These are phyloP conservation scores for Suhomyces sp. DNA, from an alignment of 805 yeast genomes.

Conservation along the genomic window DNA sequence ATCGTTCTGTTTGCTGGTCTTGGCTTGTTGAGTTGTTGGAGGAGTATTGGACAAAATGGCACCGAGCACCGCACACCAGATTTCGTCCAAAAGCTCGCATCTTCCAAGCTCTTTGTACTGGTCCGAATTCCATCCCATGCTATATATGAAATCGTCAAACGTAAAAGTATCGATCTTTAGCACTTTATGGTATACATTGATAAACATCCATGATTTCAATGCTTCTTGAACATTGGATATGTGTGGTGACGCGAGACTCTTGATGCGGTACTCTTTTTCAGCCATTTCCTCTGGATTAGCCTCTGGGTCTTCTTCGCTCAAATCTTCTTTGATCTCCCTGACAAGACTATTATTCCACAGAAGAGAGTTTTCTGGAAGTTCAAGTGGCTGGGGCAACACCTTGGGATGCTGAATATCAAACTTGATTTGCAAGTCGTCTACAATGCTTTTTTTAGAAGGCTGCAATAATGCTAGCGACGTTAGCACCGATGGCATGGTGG, in stretches of 20 bases:
- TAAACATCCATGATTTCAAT: conserved; percentile 70
- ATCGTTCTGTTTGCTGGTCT: conserved; percentile 35
- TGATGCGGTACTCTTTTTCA: conserved; percentile 8
- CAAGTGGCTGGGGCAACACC: conserved; percentile 20
- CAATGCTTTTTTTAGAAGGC: conserved; percentile 30
- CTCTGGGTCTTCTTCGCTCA: not conserved
- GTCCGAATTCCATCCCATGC: conserved; percentile 45
- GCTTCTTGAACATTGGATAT: conserved; percentile 38
- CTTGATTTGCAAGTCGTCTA: conserved; percentile 26
- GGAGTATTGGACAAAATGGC: conserved; percentile 46
- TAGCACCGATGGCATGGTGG: not conserved
- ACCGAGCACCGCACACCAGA: conserved; percentile 63
- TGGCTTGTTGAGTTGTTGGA: conserved; percentile 23
- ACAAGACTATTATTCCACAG: conserved; percentile 17
- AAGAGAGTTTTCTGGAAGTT: conserved; percentile 25
- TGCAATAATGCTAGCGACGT: conserved; percentile 14
- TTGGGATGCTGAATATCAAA: conserved; percentile 32
- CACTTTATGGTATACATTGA: conserved; percentile 66
- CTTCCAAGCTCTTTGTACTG: conserved; percentile 41
- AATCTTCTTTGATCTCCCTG: conserved; percentile 8
- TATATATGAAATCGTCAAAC: conserved; percentile 71
- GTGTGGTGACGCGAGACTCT: conserved; percentile 9
- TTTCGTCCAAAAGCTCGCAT: conserved; percentile 58
- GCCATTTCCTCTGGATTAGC: not conserved
- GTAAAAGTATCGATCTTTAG: conserved; percentile 69